Evolutionary conservation across 2,329 filamentous ascomycete genomes (phyloP), one percentile per base, ranked within the genome.

Genomic region (Elsinoe necatrix): DNA sequence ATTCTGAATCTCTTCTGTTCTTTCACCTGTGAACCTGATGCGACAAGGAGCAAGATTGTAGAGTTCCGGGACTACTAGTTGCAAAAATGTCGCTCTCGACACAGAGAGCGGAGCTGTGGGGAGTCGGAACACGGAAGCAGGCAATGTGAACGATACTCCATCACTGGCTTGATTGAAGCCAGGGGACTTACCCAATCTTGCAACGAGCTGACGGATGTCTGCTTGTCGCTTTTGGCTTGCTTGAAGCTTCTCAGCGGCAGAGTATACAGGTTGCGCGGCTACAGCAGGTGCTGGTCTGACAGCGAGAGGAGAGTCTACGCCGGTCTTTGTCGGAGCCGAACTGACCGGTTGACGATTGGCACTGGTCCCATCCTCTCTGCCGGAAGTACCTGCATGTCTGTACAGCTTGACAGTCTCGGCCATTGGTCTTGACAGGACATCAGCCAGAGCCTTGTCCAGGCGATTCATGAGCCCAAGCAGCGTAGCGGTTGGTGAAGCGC

Each of bases 121-220:
- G 60, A 84, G 86, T 29, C 82, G 79, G 66, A 86, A 93, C 31
- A 81, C 69, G 1, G 82, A 76, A 54, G 86, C 23, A 0, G 87
- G 85, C 5, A 92, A 76, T 1, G 80, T 85, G 67, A 86, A 92
- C 14, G 82, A 78, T 58, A 85, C 75, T 1, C 85, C 86, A 68
- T 91, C 86, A 27, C 78, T 73, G 1, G 83, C 84, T 61, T 84
- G 86, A 27, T 82, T 79, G 66, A 86, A 93, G 34, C 81, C 69
- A 1, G 82, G 77, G 51, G 86, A 67, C 61, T 85, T 78, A 14
- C 85, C 81, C 76, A 93, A 83, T 29, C 88, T 81, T 25, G 87
- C 80, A 71, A 91, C 86, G 0, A 93, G 77, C 65, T 90, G 87
- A 35, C 83, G 80, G 21, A 81, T 80, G 66, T 92, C 86, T 48